Percentiles rank a stretch among this genome's conserved stretches.
phyloP scores from a whole-genome alignment of 192 early-diverging fungal species.

The Rhizoclosmatium globosum region DNA sequence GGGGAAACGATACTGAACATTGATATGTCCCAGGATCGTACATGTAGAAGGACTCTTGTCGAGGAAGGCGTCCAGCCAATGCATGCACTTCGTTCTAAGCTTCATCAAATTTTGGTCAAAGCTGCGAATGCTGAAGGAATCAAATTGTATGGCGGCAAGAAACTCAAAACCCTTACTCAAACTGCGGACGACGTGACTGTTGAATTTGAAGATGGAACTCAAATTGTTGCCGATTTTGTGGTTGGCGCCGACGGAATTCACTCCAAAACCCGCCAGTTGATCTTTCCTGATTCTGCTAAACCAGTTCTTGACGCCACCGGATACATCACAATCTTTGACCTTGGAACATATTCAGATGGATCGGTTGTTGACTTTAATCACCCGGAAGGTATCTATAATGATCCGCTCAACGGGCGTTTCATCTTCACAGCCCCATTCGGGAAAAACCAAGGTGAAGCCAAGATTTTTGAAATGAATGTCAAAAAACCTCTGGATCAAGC shows the following conservation, averaged over 20 bases:
- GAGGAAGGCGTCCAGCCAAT: background rate
- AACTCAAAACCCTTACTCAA: constrained; percentile 5
- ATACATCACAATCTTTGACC: background rate
- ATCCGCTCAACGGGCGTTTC: background rate
- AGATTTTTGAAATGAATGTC: too few relatives aligned
- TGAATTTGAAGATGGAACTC: constrained; percentile 12
- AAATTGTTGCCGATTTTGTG: background rate
- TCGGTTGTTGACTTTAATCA: background rate
- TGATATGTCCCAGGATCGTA: too few relatives aligned
- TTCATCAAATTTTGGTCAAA: background rate
- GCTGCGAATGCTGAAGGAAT: background rate
- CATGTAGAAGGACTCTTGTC: too few relatives aligned
- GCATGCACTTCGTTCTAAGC: background rate
- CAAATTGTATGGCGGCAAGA: background rate
- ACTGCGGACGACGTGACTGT: constrained; percentile 1
- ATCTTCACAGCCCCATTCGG: too few relatives aligned
- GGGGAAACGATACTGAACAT: too few relatives aligned
- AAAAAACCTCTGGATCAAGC: too few relatives aligned
- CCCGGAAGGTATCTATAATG: background rate
- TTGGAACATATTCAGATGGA: background rate
- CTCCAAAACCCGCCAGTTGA: background rate
- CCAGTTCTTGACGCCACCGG: background rate
- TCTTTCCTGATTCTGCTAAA: background rate
- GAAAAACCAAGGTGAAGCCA: too few relatives aligned
- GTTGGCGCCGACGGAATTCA: constrained; percentile 26